A percentile compares a stretch with the other conserved stretches of the same genome.
Evolutionary conservation across 192 early-diverging fungal genomes (phyloP).

Genomic region (Gonapodya prolifera): DNA sequence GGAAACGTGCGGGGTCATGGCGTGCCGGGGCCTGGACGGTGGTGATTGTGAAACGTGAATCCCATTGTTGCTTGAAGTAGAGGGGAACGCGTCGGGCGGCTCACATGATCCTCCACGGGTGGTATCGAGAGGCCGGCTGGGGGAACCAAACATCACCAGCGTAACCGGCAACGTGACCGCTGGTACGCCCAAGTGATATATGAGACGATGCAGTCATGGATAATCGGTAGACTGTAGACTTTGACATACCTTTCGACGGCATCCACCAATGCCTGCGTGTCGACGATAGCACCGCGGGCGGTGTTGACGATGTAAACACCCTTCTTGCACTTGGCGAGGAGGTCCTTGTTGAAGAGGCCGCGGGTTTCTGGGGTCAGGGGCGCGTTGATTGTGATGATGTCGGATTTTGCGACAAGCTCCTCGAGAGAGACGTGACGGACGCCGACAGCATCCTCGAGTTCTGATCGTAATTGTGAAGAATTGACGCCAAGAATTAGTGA

Average conservation of each 20-base stretch:
- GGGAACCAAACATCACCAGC: constrained; percentile 1
- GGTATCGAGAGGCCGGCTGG: neutral
- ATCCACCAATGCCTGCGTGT: neutral
- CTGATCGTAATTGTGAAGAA: neutral
- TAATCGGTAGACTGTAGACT: no score
- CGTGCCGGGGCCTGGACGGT: neutral
- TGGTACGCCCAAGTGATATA: no score
- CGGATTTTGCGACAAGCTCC: neutral
- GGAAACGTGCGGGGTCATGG: neutral
- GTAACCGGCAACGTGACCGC: constrained; percentile 1
- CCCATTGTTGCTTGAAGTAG: no score
- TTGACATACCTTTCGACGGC: no score
- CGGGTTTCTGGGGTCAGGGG: neutral
- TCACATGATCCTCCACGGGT: no score
- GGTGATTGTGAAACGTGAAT: no score
- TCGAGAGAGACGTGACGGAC: neutral
- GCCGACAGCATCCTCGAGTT: neutral
- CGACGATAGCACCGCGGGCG: neutral
- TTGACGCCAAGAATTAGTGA: neutral
- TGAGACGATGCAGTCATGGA: no score
- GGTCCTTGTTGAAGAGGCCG: neutral
- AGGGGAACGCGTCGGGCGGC: no score
- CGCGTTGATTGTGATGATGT: neutral
- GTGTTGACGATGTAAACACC: constrained; percentile 1
- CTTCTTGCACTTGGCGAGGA: neutral